Evolutionary conservation across 805 yeast species (phyloP).

Genomic region (Saccharomycopsis sp.): DNA sequence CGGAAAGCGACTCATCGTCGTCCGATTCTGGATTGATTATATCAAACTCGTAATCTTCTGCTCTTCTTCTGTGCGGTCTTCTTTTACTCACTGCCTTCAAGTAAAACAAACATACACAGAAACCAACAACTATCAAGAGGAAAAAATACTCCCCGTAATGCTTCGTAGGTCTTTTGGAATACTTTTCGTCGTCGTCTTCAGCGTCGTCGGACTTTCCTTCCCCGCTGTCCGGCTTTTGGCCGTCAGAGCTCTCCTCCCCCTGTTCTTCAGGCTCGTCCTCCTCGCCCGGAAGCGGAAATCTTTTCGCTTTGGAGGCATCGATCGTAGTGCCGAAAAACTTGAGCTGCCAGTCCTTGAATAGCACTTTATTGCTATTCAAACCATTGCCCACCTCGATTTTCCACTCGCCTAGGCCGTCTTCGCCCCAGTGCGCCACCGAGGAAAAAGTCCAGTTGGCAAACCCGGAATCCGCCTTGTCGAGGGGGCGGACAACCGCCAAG

Average conservation of each 20-base stretch:
- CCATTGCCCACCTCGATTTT: slow-evolving; percentile 52
- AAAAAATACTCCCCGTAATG: slow-evolving; percentile 59
- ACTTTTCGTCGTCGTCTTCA: slow-evolving; percentile 33
- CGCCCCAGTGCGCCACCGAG: slow-evolving; percentile 99
- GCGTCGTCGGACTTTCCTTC: slow-evolving; percentile 22
- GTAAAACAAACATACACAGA: slow-evolving; percentile 38
- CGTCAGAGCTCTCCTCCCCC: not conserved
- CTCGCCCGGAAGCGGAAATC: slow-evolving; percentile 40
- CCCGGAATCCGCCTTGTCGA: slow-evolving; percentile 53
- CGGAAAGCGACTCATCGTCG: slow-evolving; percentile 24
- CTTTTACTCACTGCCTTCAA: slow-evolving; percentile 37
- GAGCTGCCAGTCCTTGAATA: slow-evolving; percentile 65
- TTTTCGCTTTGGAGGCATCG: slow-evolving; percentile 55
- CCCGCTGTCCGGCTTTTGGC: not conserved
- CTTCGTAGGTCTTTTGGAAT: slow-evolving; percentile 31
- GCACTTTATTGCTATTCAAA: slow-evolving; percentile 32
- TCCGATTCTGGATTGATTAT: slow-evolving; percentile 60
- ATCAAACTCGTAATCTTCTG: slow-evolving; percentile 71
- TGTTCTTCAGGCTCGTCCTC: slow-evolving; percentile 7
- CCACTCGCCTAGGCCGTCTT: slow-evolving; percentile 77
- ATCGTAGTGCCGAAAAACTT: slow-evolving; percentile 74
- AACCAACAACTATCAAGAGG: slow-evolving; percentile 53
- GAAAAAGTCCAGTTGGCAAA: slow-evolving; percentile 84
- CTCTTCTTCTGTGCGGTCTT: slow-evolving; percentile 46
- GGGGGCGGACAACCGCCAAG: slow-evolving; percentile 59